Percentiles rank a stretch among this genome's conserved stretches.
Conservation (phyloP, 176 grass and related monocot species). For the Oryza australiensis region DNA sequence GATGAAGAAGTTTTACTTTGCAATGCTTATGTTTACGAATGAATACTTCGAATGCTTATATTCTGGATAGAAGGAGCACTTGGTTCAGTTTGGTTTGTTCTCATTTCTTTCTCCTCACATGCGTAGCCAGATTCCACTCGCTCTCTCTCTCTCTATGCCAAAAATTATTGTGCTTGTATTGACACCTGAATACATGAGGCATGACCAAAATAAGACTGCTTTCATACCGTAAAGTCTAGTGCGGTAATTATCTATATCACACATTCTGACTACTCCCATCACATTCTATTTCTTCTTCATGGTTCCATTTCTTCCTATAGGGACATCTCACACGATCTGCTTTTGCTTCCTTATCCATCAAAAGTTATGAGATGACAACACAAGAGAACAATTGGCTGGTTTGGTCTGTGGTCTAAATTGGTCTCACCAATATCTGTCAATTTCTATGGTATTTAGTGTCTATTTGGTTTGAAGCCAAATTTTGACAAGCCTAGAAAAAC, state of each 20-base stretch:
- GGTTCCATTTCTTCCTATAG: background rate
- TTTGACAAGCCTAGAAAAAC: no score
- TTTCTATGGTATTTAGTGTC: no score
- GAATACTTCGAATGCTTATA: no score
- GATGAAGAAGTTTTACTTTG: no score
- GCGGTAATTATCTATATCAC: background rate
- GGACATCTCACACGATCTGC: background rate
- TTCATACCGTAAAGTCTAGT: background rate
- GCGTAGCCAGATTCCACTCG: background rate
- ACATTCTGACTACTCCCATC: background rate
- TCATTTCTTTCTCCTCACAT: no score
- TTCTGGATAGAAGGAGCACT: no score
- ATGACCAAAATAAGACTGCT: background rate
- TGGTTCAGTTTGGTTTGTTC: no score
- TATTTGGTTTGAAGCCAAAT: no score
- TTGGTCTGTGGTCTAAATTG: no score
- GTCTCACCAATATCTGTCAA: no score
- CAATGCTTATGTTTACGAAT: no score
- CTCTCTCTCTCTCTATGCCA: no score
- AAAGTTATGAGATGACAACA: background rate
- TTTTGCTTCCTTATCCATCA: conserved; percentile 1
- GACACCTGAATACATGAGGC: background rate
- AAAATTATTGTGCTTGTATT: background rate
- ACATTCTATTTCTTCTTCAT: background rate
- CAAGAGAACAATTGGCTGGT: background rate